Base-by-base conservation (phyloP, 1,139 yeast genomes). In the Keqinozyma sinolaborantium region DNA sequence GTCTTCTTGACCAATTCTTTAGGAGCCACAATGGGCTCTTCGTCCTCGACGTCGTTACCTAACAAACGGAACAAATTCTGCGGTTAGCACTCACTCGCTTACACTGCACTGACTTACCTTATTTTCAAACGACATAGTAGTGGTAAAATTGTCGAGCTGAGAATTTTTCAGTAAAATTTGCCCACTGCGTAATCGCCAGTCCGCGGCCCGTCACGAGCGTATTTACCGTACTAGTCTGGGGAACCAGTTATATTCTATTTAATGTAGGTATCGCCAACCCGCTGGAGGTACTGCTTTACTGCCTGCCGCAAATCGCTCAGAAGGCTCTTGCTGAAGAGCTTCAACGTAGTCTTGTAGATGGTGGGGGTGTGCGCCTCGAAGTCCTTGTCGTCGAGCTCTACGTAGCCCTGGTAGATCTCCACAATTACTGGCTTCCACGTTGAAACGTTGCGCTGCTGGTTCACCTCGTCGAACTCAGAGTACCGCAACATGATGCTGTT, bases 391-490 rank as follows among this genome's bases (percentile, higher is more conserved):
- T 83, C 85, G 44, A 92, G 72, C 48, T 80, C 86, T 28, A 77
- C 73, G 50, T 82, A 83, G 4, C 95, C 96, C 53, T 83, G 88
- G 42, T 82, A 65, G 21, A 92, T 83, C 49, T 85, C 95, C 26
- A 85, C 82, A 25, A 90, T 85, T 15, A 92, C 97, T 0, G 97
- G 97, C 48, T 84, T 75, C 94, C 97, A 84, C 3, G 95, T 83
- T 16, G 76, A 68, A 25, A 90, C 77, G 53, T 85, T 86, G 45
- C 95, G 73, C 42, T 82, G 86, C 58, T 88, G 87, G 30, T 80
- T 77, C 25, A 76, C 65, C 44, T 81, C 92, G 44, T 86, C 95
- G 43, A 88, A 71, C 7, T 73, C 72, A 23, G 81, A 72, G 55
- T 79, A 90, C 35, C 92, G 76, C 34, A 73, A 73, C 21, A 87